Percentiles rank a stretch among this genome's conserved stretches.
These are phyloP conservation scores for Homolaphlyctis polyrhiza DNA, from an alignment of 371 early-diverging fungal species.

Conservation along the genomic window DNA sequence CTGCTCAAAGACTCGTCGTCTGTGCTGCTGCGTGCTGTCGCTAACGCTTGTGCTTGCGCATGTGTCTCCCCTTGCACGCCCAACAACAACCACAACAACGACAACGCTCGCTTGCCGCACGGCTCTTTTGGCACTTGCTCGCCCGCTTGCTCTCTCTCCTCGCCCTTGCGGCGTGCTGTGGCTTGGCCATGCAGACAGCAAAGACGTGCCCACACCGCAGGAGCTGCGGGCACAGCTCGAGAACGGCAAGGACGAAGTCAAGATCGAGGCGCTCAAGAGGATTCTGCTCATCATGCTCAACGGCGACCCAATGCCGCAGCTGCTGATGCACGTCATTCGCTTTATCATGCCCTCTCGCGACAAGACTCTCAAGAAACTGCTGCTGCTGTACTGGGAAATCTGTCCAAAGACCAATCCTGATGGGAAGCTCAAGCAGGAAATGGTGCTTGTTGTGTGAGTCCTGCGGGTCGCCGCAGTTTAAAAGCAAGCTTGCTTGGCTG, in stretches of 20 bases:
- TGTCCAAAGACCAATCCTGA: slow-evolving; percentile 88
- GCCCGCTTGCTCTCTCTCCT: background rate
- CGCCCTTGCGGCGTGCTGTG: too few species aligned
- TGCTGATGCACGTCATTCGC: slow-evolving; percentile 95
- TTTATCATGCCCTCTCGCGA: slow-evolving; percentile 89
- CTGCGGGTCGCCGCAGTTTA: slow-evolving; percentile 2
- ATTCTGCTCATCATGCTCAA: slow-evolving; percentile 83
- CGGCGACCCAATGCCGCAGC: slow-evolving; percentile 83
- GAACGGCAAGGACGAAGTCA: slow-evolving; percentile 84
- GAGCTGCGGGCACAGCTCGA: slow-evolving; percentile 78
- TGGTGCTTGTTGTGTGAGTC: slow-evolving; percentile 87
- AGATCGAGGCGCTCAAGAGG: slow-evolving; percentile 90
- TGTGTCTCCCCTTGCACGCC: too few species aligned
- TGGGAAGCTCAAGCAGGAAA: slow-evolving; percentile 93
- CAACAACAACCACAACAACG: background rate
- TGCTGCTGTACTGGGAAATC: slow-evolving; percentile 95
- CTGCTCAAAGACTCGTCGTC: too few species aligned
- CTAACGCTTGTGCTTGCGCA: too few species aligned
- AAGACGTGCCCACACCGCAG: slow-evolving; percentile 44
- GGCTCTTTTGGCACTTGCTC: background rate
- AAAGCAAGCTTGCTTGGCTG: too few species aligned
- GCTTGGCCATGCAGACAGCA: slow-evolving; percentile 38
- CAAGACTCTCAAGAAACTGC: slow-evolving; percentile 89
- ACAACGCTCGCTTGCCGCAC: background rate
- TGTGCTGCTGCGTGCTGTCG: too few species aligned